These are phyloP conservation scores for Sordariomycetes sp. DNA, from an alignment of 2,329 filamentous ascomycete genomes.

Conservation along the genomic window DNA sequence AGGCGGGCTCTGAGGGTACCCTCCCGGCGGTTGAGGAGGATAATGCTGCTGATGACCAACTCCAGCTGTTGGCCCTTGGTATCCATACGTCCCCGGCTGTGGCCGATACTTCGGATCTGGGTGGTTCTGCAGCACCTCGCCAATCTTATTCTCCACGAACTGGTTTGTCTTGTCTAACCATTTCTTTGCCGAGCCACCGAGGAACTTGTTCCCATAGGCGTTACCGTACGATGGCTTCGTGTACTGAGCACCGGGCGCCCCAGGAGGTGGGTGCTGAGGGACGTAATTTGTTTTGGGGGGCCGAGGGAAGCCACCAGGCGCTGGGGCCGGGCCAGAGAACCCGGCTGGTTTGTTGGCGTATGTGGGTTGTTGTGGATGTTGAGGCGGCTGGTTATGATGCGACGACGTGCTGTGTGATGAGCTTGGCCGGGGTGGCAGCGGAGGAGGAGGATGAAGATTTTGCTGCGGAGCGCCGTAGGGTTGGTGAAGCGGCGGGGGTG, in stretches of 20 bases:
- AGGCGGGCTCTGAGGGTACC: too few species aligned
- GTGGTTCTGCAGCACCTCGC: constrained; percentile 7
- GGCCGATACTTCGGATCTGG: not conserved
- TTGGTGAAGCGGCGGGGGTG: not conserved
- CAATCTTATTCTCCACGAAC: constrained; percentile 11
- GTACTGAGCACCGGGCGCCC: not conserved
- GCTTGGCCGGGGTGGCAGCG: constrained; percentile 6
- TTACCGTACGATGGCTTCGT: not conserved
- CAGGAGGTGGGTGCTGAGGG: constrained; percentile 9
- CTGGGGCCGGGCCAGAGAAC: constrained; percentile 10
- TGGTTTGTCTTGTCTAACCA: constrained; percentile 14
- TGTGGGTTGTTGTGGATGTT: constrained; percentile 1
- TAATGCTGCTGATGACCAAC: too few species aligned
- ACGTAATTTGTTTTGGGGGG: constrained; percentile 21
- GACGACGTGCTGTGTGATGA: not conserved
- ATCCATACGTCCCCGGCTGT: constrained; percentile 1
- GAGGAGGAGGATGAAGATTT: constrained; percentile 2
- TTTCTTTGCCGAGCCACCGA: constrained; percentile 11
- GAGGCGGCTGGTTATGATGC: not conserved
- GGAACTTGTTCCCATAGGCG: constrained; percentile 6
- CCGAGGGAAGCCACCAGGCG: constrained; percentile 15
- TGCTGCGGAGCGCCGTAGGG: not conserved
- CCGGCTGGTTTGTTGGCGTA: too few species aligned
- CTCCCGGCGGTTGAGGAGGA: too few species aligned
- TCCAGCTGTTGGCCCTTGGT: too few species aligned